Conservation (phyloP, 2,329 filamentous ascomycete genomes). For the Tetracladium maxilliforme region DNA sequence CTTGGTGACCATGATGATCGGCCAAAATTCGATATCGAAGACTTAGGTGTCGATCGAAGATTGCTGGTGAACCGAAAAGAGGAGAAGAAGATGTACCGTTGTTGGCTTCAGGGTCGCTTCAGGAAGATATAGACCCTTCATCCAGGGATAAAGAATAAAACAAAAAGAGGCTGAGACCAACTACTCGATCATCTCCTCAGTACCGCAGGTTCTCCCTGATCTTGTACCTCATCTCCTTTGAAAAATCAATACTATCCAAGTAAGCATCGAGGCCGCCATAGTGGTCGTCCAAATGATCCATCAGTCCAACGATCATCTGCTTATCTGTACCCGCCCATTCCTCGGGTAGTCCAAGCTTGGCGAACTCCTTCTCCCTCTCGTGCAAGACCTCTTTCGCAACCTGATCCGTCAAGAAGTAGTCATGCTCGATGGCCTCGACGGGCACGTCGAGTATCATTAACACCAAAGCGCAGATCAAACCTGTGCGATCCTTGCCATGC, state of each 20-base stretch:
- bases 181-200: conserved; percentile 10
- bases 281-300: conserved; percentile 37
- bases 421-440: conserved; percentile 44
- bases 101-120: conserved; percentile 83
- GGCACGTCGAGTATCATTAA: conserved; percentile 49
- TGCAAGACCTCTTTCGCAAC: conserved; percentile 40
- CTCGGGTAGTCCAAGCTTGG: conserved; percentile 55
- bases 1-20: conserved; percentile 2
- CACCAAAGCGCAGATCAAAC: conserved; percentile 53
- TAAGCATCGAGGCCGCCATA: conserved; percentile 58
- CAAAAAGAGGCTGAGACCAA: conserved; percentile 24
- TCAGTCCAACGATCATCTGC: conserved; percentile 46
- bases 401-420: conserved; percentile 55
- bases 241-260: conserved; percentile 46
- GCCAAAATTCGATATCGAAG: conserved; percentile 51
- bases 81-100: conserved; percentile 95
- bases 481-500: conserved; percentile 77
- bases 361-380: conserved; percentile 53
- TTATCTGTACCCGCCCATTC: conserved; percentile 54
- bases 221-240: conserved; percentile 13
- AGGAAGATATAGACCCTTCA: conserved; percentile 44
- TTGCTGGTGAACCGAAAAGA: conserved; percentile 84
- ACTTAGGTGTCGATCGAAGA: conserved; percentile 74
- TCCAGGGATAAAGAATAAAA: too few relatives aligned
- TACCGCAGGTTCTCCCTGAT: conserved; percentile 27